These are phyloP conservation scores for Vaccinium corymbosum DNA, from an alignment of 148 eudicot genomes.

Conservation along the genomic window DNA sequence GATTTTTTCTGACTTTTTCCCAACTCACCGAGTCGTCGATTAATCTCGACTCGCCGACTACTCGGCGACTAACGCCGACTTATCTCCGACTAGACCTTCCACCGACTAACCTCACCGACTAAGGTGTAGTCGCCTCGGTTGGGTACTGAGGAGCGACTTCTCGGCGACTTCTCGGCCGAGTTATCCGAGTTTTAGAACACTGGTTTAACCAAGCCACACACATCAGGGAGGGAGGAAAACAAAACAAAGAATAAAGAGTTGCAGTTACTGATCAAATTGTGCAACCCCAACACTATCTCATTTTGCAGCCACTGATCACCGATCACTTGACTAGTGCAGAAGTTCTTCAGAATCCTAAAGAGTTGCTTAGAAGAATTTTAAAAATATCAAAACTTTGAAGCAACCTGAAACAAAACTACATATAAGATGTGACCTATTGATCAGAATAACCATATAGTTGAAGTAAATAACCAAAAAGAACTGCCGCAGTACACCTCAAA, in stretches of 20 bases:
- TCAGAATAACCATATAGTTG: background rate
- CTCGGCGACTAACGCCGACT: too few relatives aligned
- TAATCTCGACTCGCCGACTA: too few relatives aligned
- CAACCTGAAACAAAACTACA: background rate
- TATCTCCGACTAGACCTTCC: too few relatives aligned
- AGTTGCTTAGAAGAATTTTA: background rate
- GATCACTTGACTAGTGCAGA: background rate
- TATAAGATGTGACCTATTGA: background rate
- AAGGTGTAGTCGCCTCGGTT: too few relatives aligned
- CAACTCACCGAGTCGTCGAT: too few relatives aligned
- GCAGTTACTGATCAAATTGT: background rate
- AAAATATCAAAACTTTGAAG: background rate
- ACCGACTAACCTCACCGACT: too few relatives aligned
- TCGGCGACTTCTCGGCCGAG: too few relatives aligned
- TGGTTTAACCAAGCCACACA: background rate
- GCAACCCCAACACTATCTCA: background rate
- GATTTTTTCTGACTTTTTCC: too few relatives aligned
- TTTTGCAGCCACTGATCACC: too few relatives aligned
- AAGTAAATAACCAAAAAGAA: background rate
- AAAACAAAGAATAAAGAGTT: background rate
- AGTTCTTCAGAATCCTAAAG: background rate
- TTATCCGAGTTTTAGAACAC: too few relatives aligned
- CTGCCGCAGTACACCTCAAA: background rate
- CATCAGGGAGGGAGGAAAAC: background rate
- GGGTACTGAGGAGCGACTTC: too few relatives aligned